Evolutionary conservation across 139 green algal genomes (phyloP).

Genomic region (Astrephomene gubernaculifera): DNA sequence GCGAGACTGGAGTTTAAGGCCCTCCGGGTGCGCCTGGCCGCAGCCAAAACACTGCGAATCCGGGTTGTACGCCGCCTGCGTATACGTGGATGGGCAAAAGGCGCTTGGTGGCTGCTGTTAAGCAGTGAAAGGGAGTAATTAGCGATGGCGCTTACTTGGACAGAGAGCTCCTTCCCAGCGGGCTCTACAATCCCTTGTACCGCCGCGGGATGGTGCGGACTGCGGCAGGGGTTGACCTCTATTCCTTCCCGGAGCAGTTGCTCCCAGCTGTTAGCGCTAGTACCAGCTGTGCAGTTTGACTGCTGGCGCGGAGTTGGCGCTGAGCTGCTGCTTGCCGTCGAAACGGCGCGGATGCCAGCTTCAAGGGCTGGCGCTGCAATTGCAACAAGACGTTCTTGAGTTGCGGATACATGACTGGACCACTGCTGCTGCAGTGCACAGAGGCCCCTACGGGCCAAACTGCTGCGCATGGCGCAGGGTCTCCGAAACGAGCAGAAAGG

Average conservation of each 20-base stretch:
- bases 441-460: background rate
- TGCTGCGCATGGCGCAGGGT: conserved; percentile 3
- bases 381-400: background rate
- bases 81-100: too few relatives aligned
- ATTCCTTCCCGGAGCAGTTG: background rate
- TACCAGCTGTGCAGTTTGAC: background rate
- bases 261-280: background rate
- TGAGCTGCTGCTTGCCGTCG: background rate
- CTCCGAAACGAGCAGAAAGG: too few relatives aligned
- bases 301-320: background rate
- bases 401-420: background rate
- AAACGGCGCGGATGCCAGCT: background rate
- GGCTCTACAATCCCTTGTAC: conserved; percentile 63
- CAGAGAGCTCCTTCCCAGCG: conserved; percentile 61
- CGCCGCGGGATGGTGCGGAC: conserved; percentile 76
- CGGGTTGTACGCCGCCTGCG: conserved; percentile 74
- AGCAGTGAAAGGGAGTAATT: too few relatives aligned
- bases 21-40: conserved; percentile 65
- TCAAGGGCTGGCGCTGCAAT: background rate
- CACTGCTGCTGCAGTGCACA: background rate
- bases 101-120: too few relatives aligned
- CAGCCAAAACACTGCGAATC: conserved; percentile 83
- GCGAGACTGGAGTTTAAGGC: conserved; percentile 72
- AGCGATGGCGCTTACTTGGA: conserved; percentile 70
- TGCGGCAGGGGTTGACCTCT: conserved; percentile 80